Evolutionary conservation across 768 basidiomycete species (phyloP), one percentile per base, ranked within the genome.

Genomic region (Kwoniella botswanensis): DNA sequence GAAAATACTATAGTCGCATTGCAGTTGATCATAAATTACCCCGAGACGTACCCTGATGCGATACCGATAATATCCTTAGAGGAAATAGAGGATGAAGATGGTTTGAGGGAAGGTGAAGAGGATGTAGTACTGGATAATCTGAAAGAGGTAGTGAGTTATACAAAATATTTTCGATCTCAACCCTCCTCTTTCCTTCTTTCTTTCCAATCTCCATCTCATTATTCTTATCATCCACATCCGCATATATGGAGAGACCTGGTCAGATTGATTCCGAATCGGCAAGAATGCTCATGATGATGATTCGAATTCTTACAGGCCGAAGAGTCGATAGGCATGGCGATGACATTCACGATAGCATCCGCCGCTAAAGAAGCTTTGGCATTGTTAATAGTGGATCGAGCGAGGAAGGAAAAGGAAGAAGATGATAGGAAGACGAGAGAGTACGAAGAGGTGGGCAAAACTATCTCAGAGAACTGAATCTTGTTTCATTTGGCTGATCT

Each of bases 291-390:
- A 35, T 35, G 35, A 6, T 9, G 35, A 35, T 35, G 35, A 35
- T 35, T 35, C 7, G 35, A 35, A 35, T 35, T 29, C 4, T 12
- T 41, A 9, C 52, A 82, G 76, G 83, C 77, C 21, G 80, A 81
- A 65, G 83, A 85, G 63, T 79, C 74, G 12, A 44, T 82, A 29
- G 83, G 82, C 54, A 95, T 95, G 91, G 94, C 97, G 2, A 98
- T 98, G 94, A 95, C 94, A 18, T 99, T 97, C 81, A 94, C 96
- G 0, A 86, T 99, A 18, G 90, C 94, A 12, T 91, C 92, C 0
- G 90, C 92, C 76, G 87, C 97, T 56, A 87, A 92, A 73, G 94
- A 98, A 83, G 86, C 88, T 61, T 85, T 98, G 17, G 88, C 90
- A 4, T 78, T 81, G 18, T 84, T 95, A 26, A 88, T 93, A 44